Evolutionary conservation across 2,329 filamentous ascomycete genomes (phyloP), one percentile per base, ranked within the genome.

Genomic region (Aspergillus pseudoterreus): DNA sequence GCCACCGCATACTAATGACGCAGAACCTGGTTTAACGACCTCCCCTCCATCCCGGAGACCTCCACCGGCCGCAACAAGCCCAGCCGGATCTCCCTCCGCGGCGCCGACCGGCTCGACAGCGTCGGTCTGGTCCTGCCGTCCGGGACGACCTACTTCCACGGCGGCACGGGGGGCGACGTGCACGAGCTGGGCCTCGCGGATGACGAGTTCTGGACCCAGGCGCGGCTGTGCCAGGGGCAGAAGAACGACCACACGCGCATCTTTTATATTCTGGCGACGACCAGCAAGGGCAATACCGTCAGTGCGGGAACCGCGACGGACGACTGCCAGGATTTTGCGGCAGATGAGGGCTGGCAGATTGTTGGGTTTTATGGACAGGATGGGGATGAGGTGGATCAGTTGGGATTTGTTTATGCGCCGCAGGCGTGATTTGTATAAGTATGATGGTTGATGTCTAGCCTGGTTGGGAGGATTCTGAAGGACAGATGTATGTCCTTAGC

Each of bases 191-290:
- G 67, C 0, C 71, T 83, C n/a, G 73, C 46, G 1, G 55, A 59
- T 2, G 67, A 67, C 14, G 82, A 85, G 63, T 74, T 67, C 58
- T 79, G 81, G 74, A 74, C 70, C 1, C 58, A 63, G 22, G 78
- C 78, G 0, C 66, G 70, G 47, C 64, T 84, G 11, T 84, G 81
- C 66, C 71, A 76, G 57, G 81, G 74, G 12, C 61, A 77, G 60
- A 72, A 76, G 57, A 66, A 72, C 52, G 60, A 59, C 19, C 59
- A 70, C 12, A 80, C 77, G n/a, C 75, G 81, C 30, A 76, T 76
- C 59, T 82, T 85, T 61, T 84, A 78, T 61, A 75, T 82, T 53
- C 58, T 73, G 50, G 78, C 80, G n/a, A 77, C 71, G 1, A 83
- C 80, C 1, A 81, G 74, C 57, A 49, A 67, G 0, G 80, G 79